Base-by-base conservation (phyloP, 2,329 filamentous ascomycete species). In the Aspergillus hiratsukae region DNA sequence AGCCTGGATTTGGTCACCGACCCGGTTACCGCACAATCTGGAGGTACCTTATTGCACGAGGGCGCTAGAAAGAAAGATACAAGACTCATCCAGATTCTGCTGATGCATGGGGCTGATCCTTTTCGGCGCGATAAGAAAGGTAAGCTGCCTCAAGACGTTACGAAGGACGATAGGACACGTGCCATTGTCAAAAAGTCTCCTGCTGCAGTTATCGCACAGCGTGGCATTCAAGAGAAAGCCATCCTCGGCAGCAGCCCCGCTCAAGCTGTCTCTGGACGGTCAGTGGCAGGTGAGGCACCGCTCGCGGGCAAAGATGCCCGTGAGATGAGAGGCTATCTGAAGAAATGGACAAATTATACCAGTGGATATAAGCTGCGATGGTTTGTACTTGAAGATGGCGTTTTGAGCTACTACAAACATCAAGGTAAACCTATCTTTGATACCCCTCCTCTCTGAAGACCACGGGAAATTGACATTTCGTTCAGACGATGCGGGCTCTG, bases 341-440 rank as follows among this genome's bases (percentile, higher is more conserved):
- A 97, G 77, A 99, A 99, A 74, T 99, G 94, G 94, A 99, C 94
- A 49, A 99, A 99, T 72, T 99, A 99, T 72, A 92, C 93, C 23
- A 92, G 90, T 70, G 94, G 94, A 8, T 99, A 97, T 77, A 96
- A 99, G 76, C 75, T 99, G 61, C 83, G 94, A 58, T 99, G 93
- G 92, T 99, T 99, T 70, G 94, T 97, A 14, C 83, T 99, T 8
- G 94, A 99, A 71, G 94, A 99, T 70, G 94, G 94, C 11, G 93
- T 99, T 11, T 76, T 99, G 63, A 97, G 94, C 75, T 99, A 99
- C 77, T 99, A 97, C 79, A 99, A 99, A 76, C 91, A 97, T 72
- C 94, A 99, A 76, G 81, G 81, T 82, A 71, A 53, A 69, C 56
- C 49, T 23, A 19, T 40, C 14, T 31, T 43, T 11, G 14, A 29